Evolutionary conservation across 2,329 filamentous ascomycete genomes (phyloP), one percentile per base, ranked within the genome.

Genomic region (Amauroascus niger): DNA sequence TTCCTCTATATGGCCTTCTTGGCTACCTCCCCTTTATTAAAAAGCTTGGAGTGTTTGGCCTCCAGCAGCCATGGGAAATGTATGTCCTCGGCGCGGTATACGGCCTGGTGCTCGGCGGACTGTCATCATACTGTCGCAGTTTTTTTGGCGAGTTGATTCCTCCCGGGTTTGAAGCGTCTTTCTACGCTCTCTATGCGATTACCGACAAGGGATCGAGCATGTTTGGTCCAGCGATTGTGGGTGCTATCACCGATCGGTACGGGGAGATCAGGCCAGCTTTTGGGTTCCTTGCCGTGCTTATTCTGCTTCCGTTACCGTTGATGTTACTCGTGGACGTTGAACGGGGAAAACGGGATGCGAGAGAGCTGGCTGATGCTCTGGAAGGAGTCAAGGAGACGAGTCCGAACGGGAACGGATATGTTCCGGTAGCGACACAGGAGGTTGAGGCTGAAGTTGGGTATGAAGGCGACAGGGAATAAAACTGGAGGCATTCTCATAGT

Each of bases 21-120:
- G 90, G 90, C 0, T 96, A 93, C 64, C 76, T 97, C 14, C 88
- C 90, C 0, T 81, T 87, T 6, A 78, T 98, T 45, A 79, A 82
- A 61, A 73, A 76, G 6, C 81, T 86, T 69, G 90, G 88, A 0
- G 82, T 87, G 4, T 72, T 89, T 39, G 93, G 93, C 1, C 76
- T 98, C n/a, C 89, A 95, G 68, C 84, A 93, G 65, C 84, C 87
- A 2, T 95, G 89, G 87, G 93, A 98, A 63, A 96, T 98, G 88
- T 97, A 93, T 63, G 87, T 88, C 0, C 72, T 98, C 0, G 90
- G 88, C 0, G 86, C 87, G 2, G 81, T 97, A 11, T 97, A 96
- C 68, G 93, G 93, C 0, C 81, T 98, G 48, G 90, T 97, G 1
- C 81, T 97, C 28, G 93, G 93, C n/a, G 93, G 93, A 0, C 73